Evolutionary conservation across 805 yeast species (phyloP).

Genomic region (Cyberlindnera suaveolens): DNA sequence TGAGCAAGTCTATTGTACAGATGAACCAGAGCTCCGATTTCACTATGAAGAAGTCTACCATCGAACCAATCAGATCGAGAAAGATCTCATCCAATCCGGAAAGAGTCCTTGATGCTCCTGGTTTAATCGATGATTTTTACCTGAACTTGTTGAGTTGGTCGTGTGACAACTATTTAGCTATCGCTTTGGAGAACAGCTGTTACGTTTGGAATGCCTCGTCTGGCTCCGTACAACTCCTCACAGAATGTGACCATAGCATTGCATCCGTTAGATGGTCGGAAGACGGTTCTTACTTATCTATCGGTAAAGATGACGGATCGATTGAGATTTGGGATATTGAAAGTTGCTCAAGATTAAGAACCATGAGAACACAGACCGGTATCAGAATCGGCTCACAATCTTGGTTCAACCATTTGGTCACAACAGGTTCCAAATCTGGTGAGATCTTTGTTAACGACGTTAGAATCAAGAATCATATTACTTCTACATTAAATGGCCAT

Average conservation of each 20-base stretch:
- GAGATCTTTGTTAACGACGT: constrained; percentile 86
- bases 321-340: constrained; percentile 94
- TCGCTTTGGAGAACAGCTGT: constrained; percentile 77
- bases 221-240: constrained; percentile 67
- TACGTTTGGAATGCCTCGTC: constrained; percentile 90
- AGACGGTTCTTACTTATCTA: constrained; percentile 79
- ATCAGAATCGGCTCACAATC: constrained; percentile 78
- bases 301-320: constrained; percentile 79
- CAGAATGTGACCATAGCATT: constrained; percentile 52
- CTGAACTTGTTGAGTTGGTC: constrained; percentile 88
- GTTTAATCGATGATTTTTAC: constrained; percentile 87
- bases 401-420: constrained; percentile 77
- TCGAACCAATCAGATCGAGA: constrained; percentile 64
- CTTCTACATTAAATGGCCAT: constrained; percentile 56
- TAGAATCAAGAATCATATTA: constrained; percentile 71
- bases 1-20: constrained; percentile 19
- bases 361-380: constrained; percentile 62
- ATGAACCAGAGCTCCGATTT: constrained; percentile 19
- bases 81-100: constrained; percentile 85
- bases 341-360: constrained; percentile 62
- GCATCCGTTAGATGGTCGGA: constrained; percentile 86
- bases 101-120: constrained; percentile 94
- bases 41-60: constrained; percentile 29
- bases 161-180: constrained; percentile 68
- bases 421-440: constrained; percentile 87